Base-by-base conservation (phyloP, 768 basidiomycete genomes). In the Boletus patriciae region DNA sequence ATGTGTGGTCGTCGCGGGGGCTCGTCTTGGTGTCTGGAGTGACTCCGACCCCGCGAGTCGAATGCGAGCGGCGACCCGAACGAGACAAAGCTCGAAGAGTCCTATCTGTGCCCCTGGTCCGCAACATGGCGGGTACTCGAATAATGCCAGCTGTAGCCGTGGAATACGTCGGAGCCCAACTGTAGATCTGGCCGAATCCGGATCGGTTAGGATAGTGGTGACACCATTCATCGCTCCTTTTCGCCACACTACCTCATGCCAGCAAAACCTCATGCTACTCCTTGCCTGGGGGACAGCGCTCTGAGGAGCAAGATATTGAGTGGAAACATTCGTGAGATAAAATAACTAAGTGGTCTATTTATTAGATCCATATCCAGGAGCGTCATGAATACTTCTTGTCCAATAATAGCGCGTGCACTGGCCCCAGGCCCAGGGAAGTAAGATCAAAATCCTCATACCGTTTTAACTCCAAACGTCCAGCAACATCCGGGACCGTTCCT, bases 401-500 rank as follows among this genome's bases (percentile, higher is more conserved):
- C 44, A 46, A 33, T n/a, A n/a, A n/a, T n/a, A 34, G 48, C 49
- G 49, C 41, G n/a, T 34, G 40, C 36, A 23, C 25, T 25, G 25
- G 27, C 54, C 45, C 45, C 11, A 27, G 29, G 33, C 41, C n/a
- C 43, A 19, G 25, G 9, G 4, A 34, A 53, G 34, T 3, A 27
- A 50, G 7, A 31, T 25, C 21, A 3, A 48, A 44, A 43, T 13
- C 6, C 6, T 38, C 27, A 13, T n/a, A 34, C 42, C n/a, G 10
- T 72, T n/a, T 75, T 75, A 92, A 75, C 90, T 91, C 92, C 92
- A 94, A 60, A 94, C 92, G 73, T 95, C 93, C 61, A 92, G 72
- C 79, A 95, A 79, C 60, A 94, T 78, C 62, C 94, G 77, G 56
- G 90, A 92, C 48, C 94, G 82, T 73, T 98, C 97, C 80, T 99